Conservation (phyloP, 129 eudicot species). For the Artemisia tridentata region DNA sequence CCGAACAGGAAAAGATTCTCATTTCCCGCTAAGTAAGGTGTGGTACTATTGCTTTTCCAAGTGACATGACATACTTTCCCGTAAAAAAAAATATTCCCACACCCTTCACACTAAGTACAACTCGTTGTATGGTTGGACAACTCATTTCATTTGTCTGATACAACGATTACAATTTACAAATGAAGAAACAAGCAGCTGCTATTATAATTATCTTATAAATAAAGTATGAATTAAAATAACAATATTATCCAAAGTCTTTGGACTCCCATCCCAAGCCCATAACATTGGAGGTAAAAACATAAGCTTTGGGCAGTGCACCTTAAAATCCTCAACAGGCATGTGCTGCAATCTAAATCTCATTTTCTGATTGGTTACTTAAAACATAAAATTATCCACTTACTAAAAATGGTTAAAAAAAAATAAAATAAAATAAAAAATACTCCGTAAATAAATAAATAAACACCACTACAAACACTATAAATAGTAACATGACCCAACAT, state of each 20-base stretch:
- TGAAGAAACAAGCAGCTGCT: too few relatives aligned
- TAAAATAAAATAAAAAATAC: conserved; percentile 19
- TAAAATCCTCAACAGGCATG: conserved; percentile 25
- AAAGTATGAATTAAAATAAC: neutral
- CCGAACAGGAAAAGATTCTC: too few relatives aligned
- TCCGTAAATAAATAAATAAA: too few relatives aligned
- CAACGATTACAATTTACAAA: too few relatives aligned
- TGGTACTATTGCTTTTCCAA: too few relatives aligned
- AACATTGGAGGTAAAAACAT: conserved; percentile 22
- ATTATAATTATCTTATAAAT: too few relatives aligned
- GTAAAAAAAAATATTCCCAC: too few relatives aligned
- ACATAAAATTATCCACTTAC: conserved; percentile 55
- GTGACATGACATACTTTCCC: too few relatives aligned
- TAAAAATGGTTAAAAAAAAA: conserved; percentile 19
- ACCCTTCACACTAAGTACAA: too few relatives aligned
- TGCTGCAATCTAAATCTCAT: conserved; percentile 43
- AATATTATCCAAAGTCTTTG: conserved; percentile 13
- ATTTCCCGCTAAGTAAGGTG: too few relatives aligned
- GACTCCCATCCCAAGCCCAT: conserved; percentile 41
- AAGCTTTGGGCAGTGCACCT: conserved; percentile 34
- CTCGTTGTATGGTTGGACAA: too few relatives aligned
- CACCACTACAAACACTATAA: neutral
- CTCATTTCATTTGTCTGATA: too few relatives aligned
- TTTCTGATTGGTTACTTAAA: conserved; percentile 48
- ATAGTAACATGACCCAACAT: conserved; percentile 14